Evolutionary conservation across 441 rosid species (phyloP).

Genomic region (Eruca vesicaria): DNA sequence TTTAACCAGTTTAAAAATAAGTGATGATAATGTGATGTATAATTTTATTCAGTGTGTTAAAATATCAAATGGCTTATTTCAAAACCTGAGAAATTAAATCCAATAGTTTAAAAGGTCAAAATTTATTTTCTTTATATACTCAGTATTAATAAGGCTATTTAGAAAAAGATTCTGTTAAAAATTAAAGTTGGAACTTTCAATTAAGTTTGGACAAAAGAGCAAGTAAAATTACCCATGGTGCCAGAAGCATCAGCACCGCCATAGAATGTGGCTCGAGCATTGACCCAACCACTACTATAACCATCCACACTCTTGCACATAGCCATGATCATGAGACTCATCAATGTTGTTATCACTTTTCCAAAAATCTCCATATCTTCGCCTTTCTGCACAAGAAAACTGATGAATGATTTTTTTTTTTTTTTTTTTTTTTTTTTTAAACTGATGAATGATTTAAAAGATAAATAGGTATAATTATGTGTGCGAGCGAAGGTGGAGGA

Average conservation of each 20-base stretch:
- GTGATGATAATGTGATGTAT: background rate
- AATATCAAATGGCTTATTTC: background rate
- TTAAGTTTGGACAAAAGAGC: background rate
- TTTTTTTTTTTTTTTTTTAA: too few relatives aligned
- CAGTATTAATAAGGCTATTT: background rate
- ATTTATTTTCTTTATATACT: background rate
- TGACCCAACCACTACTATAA: constrained; percentile 54
- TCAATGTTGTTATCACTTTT: constrained; percentile 9
- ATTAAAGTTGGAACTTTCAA: background rate
- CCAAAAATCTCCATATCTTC: constrained; percentile 19
- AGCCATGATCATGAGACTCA: constrained; percentile 18
- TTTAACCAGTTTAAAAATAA: background rate
- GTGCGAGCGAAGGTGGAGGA: too few relatives aligned
- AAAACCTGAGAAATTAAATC: background rate
- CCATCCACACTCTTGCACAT: constrained; percentile 33
- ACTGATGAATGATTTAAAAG: too few relatives aligned
- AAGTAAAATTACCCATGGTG: constrained; percentile 67
- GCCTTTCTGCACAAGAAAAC: background rate
- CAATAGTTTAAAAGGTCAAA: background rate
- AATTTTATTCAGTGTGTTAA: background rate
- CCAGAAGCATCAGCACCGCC: constrained; percentile 98
- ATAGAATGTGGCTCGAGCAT: constrained; percentile 90
- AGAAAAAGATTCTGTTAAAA: background rate
- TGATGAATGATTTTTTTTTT: background rate
- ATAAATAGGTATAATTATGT: too few relatives aligned